Evolutionary conservation across 2,329 filamentous ascomycete species (phyloP), one percentile per base, ranked within the genome.

Genomic region (Periconia digitata): DNA sequence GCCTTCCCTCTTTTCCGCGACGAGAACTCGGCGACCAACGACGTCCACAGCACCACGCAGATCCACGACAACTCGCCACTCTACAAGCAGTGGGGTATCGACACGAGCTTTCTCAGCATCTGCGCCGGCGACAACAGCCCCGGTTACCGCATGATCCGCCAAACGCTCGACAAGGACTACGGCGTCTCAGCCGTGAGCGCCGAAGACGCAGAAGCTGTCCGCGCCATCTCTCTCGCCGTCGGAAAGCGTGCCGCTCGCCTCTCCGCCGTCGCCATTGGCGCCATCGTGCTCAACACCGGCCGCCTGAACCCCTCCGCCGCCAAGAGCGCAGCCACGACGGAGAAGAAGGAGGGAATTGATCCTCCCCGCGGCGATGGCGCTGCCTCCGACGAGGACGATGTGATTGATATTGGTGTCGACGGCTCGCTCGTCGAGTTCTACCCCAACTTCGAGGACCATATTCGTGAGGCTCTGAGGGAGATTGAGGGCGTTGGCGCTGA

Each of bases 371-470:
- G 66, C 15, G 27, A 32, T 10, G 67, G 66, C 15, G 50, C 65
- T 35, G 58, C 73, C 20, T 67, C 72, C 45, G 66, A 67, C n/a
- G 79, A 83, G 12, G 79, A 82, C 8, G 85, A 90, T 39, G 82
- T 92, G 44, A 81, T 94, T 47, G 94, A 99, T 67, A 84, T 99
- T 61, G 94, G 94, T 62, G 92, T 97, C 2, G 94, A 99, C 67
- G 94, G 94, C 56, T 92, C 87, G 66, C 77, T 99, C 44, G 91
- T 97, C 2, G 94, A 97, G 73, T 94, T 95, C 75, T 97, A 97
- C 72, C 94, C 94, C 8, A 86, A 85, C 65, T 99, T 96, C 74
- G 85, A 94, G 56, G 86, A 88, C 47, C 88, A 94, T 77, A 87
- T 97, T 54, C 83, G 92, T 53, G 89, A 95, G 66, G 89, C 89